Base-by-base conservation (phyloP, 495 filamentous ascomycete genomes). In the Podospora australis region DNA sequence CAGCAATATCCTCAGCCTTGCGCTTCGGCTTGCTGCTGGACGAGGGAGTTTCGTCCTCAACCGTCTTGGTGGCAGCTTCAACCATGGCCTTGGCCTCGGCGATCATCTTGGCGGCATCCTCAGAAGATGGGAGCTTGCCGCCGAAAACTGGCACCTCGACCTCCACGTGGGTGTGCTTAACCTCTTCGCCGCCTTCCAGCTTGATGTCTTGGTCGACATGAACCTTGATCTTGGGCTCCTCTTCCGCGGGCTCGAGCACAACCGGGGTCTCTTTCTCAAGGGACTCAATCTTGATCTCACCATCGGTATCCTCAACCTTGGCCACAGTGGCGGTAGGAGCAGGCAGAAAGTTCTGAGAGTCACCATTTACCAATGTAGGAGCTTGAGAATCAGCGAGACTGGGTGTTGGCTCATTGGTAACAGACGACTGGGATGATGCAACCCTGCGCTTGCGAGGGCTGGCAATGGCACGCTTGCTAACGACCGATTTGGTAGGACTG, bases 81-180 rank as follows among this genome's bases (percentile, higher is more conserved):
- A 97, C 92, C 88, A 96, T 95, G 54, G 81, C 80, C 63, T 85
- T 88, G 6, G 92, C 92, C 64, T 86, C 78, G 39, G 79, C 83
- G 38, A 97, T 82, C 84, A 96, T 86, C 25, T 82, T 75, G 46
- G 86, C 73, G 0, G 90, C 81, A 43, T 86, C 82, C 32, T 86
- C 86, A 2, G 85, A 78, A 8, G 84, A 74, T 0, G 87, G 86
- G 8, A 87, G 67, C 30, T 89, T 21, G 14, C 40, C 81, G 13
- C 83, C 81, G 9, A 75, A 70, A 34, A 70, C 25, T 10, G 71
- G 74, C 10, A 83, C 73, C 56, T 95, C 87, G 9, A 95, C 73
- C 48, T 83, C 83, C 30, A 95, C 78, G n/a, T 79, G 83, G 9
- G 87, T 95, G 53, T 80, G 78, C 29, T 79, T 82, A 1, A 80